A percentile compares a stretch with the other conserved stretches of the same genome.
Conservation (phyloP, 2,329 filamentous ascomycete genomes). For the Microdochium nivale region DNA sequence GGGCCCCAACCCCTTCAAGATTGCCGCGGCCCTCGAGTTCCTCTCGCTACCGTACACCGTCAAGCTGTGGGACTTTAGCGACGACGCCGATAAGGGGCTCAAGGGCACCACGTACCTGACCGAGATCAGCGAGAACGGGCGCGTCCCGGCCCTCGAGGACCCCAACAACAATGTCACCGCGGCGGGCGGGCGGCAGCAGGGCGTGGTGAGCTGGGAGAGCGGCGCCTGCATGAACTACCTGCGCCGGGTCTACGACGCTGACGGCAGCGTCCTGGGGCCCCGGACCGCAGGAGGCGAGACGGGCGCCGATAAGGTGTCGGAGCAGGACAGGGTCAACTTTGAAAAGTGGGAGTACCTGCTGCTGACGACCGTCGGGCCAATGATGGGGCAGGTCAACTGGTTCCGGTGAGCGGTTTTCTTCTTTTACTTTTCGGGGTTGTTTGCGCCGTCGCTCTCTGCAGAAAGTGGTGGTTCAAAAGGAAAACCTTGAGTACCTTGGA, state of each 20-base stretch:
- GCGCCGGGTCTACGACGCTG: slow-evolving; percentile 28
- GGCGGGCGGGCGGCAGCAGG: slow-evolving; percentile 13
- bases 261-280: slow-evolving; percentile 25
- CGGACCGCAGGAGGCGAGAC: slow-evolving; percentile 8
- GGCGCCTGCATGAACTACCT: slow-evolving; percentile 28
- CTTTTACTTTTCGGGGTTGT: too few species aligned
- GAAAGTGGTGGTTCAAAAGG: too few species aligned
- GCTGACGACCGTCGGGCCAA: slow-evolving; percentile 28
- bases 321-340: slow-evolving; percentile 31
- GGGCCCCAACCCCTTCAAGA: slow-evolving; percentile 33
- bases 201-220: slow-evolving; percentile 26
- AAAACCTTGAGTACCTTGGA: too few species aligned
- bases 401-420: slow-evolving; percentile 15
- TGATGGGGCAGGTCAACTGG: slow-evolving; percentile 30
- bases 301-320: slow-evolving; percentile 3
- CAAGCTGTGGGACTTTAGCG: slow-evolving; percentile 30
- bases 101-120: slow-evolving; percentile 26
- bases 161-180: slow-evolving; percentile 17
- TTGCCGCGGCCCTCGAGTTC: slow-evolving; percentile 29
- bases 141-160: slow-evolving; percentile 27
- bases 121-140: slow-evolving; percentile 32
- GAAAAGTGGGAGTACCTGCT: slow-evolving; percentile 37
- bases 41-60: slow-evolving; percentile 29
- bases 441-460: too few species aligned
- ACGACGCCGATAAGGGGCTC: slow-evolving; percentile 24